Percentiles rank a stretch among this genome's conserved stretches.
phyloP scores from a whole-genome alignment of 2,329 filamentous ascomycete genomes.

The Gaeumannomyces tritici region DNA sequence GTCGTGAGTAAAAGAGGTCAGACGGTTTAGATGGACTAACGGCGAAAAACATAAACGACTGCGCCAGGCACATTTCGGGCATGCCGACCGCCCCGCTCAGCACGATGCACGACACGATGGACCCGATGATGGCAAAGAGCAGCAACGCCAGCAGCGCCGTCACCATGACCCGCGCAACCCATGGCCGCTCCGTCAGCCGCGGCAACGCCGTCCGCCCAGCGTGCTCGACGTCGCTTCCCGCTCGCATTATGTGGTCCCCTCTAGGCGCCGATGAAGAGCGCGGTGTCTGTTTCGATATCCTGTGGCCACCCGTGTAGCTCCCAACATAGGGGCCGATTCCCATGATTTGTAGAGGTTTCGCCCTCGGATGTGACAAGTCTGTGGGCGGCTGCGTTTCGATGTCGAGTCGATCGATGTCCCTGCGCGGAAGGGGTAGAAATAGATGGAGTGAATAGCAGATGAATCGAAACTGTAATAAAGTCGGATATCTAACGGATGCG shows the following conservation, averaged over 20 bases:
- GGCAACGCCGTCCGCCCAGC: neutral
- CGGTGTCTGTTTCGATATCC: neutral
- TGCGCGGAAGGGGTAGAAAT: no score
- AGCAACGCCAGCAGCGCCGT: conserved; percentile 7
- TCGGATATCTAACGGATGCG: no score
- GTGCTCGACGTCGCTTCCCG: no score
- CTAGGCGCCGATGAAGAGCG: neutral
- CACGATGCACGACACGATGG: conserved; percentile 13
- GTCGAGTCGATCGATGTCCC: no score
- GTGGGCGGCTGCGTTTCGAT: no score
- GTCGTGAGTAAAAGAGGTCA: neutral
- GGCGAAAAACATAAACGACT: conserved; percentile 14
- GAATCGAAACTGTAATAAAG: no score
- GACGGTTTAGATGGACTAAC: conserved; percentile 1
- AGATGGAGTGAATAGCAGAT: no score
- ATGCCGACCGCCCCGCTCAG: conserved; percentile 10
- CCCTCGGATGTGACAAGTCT: no score
- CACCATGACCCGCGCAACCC: conserved; percentile 9
- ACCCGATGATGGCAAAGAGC: conserved; percentile 9
- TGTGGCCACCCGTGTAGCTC: neutral
- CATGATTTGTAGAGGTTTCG: no score
- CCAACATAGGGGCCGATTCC: neutral
- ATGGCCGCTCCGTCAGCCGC: conserved; percentile 1
- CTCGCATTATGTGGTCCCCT: neutral
- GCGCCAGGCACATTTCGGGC: conserved; percentile 12